These are phyloP conservation scores for Linderniella brevidens DNA, from an alignment of 257 asterid genomes.

Conservation along the genomic window DNA sequence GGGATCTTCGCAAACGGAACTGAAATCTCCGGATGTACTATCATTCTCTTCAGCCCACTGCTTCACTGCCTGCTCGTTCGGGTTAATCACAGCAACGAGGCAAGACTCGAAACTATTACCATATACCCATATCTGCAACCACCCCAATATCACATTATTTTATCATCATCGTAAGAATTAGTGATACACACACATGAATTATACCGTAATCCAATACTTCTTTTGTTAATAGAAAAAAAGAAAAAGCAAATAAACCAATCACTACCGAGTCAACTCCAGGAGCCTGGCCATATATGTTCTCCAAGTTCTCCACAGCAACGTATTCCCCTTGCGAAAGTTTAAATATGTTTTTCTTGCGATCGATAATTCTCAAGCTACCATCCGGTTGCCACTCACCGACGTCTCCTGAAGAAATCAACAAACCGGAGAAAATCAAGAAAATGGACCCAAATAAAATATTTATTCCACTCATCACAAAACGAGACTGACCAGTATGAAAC, in stretches of 20 bases:
- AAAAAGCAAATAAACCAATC: background rate
- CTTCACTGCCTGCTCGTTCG: constrained; percentile 48
- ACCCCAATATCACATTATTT: no score
- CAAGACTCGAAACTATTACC: constrained; percentile 94
- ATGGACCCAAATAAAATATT: no score
- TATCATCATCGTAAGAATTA: no score
- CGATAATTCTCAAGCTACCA: constrained; percentile 85
- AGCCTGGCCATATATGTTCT: constrained; percentile 55
- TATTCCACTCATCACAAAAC: background rate
- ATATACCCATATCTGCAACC: constrained; percentile 74
- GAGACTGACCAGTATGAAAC: constrained; percentile 82
- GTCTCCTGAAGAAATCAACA: constrained; percentile 40
- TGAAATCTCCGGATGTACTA: constrained; percentile 47
- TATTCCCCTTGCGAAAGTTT: constrained; percentile 98
- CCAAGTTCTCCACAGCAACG: constrained; percentile 96
- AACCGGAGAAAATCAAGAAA: background rate
- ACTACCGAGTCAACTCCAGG: constrained; percentile 61
- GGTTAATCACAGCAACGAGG: constrained; percentile 71
- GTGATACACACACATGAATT: no score
- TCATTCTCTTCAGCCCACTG: constrained; percentile 60
- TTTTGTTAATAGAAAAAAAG: no score
- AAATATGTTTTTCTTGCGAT: constrained; percentile 91
- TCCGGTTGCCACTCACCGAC: constrained; percentile 87
- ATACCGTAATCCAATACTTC: no score
- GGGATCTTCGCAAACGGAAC: constrained; percentile 41